These are phyloP conservation scores for Diospyros kaki DNA, from an alignment of 148 eudicot species.

Conservation along the genomic window DNA sequence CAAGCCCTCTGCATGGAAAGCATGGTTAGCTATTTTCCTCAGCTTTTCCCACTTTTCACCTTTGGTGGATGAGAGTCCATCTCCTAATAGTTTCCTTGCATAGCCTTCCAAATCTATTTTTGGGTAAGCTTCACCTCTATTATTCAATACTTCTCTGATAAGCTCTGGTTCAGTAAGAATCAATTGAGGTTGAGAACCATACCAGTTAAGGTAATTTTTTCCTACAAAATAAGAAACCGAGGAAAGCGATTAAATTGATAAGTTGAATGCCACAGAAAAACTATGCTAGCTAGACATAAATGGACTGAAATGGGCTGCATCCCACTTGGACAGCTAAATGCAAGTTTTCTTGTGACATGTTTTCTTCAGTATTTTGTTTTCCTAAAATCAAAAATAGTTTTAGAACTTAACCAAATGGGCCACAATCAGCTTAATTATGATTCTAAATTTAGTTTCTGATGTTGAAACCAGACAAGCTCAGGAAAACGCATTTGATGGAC, in stretches of 20 bases:
- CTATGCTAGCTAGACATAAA: background rate
- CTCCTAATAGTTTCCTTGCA: constrained; percentile 22
- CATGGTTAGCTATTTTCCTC: constrained; percentile 26
- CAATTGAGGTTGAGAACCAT: constrained; percentile 19
- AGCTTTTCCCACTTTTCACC: constrained; percentile 28
- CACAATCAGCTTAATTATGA: no score
- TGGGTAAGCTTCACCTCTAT: constrained; percentile 9
- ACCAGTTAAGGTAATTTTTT: constrained; percentile 16
- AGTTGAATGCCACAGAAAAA: background rate
- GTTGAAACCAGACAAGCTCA: no score
- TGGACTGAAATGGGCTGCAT: background rate
- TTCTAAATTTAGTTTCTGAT: no score
- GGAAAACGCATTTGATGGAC: no score
- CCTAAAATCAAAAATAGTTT: no score
- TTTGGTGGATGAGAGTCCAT: constrained; percentile 17
- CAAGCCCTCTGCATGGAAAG: constrained; percentile 22
- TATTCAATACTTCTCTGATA: constrained; percentile 20
- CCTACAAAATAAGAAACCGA: constrained; percentile 10
- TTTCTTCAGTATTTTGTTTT: no score
- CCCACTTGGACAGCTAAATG: no score
- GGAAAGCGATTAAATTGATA: background rate
- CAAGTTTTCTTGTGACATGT: no score
- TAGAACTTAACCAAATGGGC: no score
- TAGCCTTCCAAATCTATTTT: constrained; percentile 13
- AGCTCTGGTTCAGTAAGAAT: constrained; percentile 24